Evolutionary conservation across 2,329 filamentous ascomycete genomes (phyloP), one percentile per base, ranked within the genome.

Genomic region (Fusarium sambucinum): DNA sequence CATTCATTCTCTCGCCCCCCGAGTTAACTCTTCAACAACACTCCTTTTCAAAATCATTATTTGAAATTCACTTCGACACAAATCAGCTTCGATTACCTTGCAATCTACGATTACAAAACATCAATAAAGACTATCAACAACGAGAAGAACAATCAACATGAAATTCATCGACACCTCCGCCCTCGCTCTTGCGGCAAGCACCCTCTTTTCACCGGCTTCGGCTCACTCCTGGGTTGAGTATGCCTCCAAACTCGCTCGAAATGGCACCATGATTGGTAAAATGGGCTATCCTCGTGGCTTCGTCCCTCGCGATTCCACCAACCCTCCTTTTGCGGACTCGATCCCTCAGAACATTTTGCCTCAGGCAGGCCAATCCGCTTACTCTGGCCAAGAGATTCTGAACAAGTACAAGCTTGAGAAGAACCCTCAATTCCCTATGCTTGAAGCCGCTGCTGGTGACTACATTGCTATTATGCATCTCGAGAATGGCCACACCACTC

Each of bases 221-320:
- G 90, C 88, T 35, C 95, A 97, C 80, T 91, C 89, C 19, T 97
- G 94, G 94, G 86, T 95, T 47, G 94, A 97, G 79, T 84, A 90
- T 73, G 83, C 95, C 50, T 87, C 84, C 65, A 87, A 89, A 59
- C 89, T 97, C 76, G 87, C 89, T 54, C 77, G 87, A 29, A 91
- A 93, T 73, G 94, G 94, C 55, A 88, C 88, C 33, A 93, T 94
- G 76, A 82, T 89, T 21, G 91, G 91, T 29, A 77, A 85, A 10
- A 82, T 87, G 25, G 95, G 95, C 32, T 97, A 90, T 76, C 82
- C 91, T n/a, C 90, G 94, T 67, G 90, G 89, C 46, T 93, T 89
- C 74, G 78, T 89, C 17, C 78, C 85, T 32, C 88, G 92, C 64
- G 83, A 79, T 8, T 77, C 76, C 6, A 76, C 66, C 10, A 77